phyloP scores from a whole-genome alignment of 257 asterid species.

The Capsicum baccatum region DNA sequence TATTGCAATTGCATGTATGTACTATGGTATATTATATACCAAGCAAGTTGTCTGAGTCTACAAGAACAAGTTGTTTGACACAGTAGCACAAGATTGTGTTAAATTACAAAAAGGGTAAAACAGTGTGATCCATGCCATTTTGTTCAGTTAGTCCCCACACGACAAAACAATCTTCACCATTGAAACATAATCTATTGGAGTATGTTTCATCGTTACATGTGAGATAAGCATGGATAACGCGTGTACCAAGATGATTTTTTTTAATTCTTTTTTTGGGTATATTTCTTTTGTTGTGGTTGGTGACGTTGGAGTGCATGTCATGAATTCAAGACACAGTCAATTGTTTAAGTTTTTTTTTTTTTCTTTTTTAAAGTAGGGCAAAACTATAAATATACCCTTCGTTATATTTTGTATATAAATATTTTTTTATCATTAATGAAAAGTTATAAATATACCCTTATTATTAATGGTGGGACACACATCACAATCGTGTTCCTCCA shows the following conservation, averaged over 20 bases:
- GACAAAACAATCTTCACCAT: conserved; percentile 14
- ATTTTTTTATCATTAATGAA: too few relatives aligned
- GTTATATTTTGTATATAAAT: too few relatives aligned
- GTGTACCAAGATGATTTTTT: not conserved
- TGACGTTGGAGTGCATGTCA: conserved; percentile 32
- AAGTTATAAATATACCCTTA: too few relatives aligned
- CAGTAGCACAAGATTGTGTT: not conserved
- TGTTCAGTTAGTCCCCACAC: not conserved
- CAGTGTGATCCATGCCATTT: conserved; percentile 10
- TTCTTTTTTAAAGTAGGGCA: too few relatives aligned
- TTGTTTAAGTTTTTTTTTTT: too few relatives aligned
- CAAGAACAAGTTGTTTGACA: conserved; percentile 26
- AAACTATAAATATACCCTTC: too few relatives aligned
- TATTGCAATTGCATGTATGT: not conserved
- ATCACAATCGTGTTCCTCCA: too few relatives aligned
- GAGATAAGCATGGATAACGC: not conserved
- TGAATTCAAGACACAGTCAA: not conserved
- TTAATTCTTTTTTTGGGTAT: too few relatives aligned
- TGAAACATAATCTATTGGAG: conserved; percentile 10
- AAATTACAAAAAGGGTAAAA: not conserved
- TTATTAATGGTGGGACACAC: too few relatives aligned
- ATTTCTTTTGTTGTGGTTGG: conserved; percentile 7
- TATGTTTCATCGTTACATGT: not conserved
- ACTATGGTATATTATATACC: too few relatives aligned
- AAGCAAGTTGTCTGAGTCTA: conserved; percentile 34